Evolutionary conservation across 1,139 yeast species (phyloP).

Genomic region (Candida sojae): DNA sequence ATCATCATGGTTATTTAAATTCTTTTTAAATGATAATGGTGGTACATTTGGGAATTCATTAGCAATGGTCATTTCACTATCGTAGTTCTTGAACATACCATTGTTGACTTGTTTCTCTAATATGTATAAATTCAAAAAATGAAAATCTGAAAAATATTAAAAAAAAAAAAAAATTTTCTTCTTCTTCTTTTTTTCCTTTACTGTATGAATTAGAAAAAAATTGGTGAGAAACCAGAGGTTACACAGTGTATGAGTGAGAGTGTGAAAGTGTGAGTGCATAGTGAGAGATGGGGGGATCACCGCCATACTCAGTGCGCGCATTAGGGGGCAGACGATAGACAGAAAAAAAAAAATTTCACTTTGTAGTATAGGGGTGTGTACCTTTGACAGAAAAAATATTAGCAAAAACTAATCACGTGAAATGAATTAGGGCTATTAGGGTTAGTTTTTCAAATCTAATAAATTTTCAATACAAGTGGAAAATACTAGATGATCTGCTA

Average conservation of each 20-base stretch:
- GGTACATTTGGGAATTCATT: too few relatives aligned
- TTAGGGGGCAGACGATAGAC: neutral
- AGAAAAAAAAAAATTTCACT: neutral
- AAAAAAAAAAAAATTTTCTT: constrained; percentile 1
- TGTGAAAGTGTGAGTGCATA: neutral
- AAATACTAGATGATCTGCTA: too few relatives aligned
- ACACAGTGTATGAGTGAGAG: neutral
- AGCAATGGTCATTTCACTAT: neutral
- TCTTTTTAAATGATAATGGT: neutral
- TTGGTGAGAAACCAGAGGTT: neutral
- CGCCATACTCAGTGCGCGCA: neutral
- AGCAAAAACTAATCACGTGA: neutral
- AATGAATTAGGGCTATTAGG: constrained; percentile 5
- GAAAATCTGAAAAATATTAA: neutral
- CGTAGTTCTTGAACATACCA: constrained; percentile 3
- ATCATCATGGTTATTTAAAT: neutral
- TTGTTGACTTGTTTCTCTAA: constrained; percentile 6
- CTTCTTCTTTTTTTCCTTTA: neutral
- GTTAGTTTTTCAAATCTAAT: neutral
- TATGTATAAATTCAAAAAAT: constrained; percentile 1
- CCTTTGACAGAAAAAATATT: neutral
- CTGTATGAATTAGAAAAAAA: neutral
- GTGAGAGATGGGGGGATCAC: neutral
- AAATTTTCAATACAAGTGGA: too few relatives aligned
- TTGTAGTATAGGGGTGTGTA: neutral